These are phyloP conservation scores for Neoboletus magnificus DNA, from an alignment of 768 basidiomycete species.

Conservation along the genomic window DNA sequence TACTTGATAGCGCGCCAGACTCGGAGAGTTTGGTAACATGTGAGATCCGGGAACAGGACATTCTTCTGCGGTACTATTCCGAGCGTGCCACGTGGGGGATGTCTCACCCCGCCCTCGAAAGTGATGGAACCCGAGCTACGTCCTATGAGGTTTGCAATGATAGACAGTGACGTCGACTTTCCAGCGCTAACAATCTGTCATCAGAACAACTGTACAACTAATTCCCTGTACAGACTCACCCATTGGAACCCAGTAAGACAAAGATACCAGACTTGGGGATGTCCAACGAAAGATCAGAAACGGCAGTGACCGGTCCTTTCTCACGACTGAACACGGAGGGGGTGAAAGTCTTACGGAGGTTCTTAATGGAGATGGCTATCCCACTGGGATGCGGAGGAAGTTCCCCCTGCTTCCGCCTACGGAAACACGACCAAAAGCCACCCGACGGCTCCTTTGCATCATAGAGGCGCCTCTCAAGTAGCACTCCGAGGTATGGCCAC, in stretches of 20 bases:
- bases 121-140: conserved; percentile 56
- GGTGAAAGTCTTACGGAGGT: conserved; percentile 57
- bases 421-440: conserved; percentile 25
- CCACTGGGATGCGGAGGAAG: conserved; percentile 35
- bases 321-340: conserved; percentile 46
- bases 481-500: conserved; percentile 64
- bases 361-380: conserved; percentile 58
- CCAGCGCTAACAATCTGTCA: conserved; percentile 51
- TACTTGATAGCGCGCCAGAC: conserved; percentile 75
- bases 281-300: conserved; percentile 62
- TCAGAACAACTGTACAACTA: not conserved
- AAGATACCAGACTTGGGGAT: conserved; percentile 75
- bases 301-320: conserved; percentile 54
- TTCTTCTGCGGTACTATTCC: conserved; percentile 85
- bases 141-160: conserved; percentile 61
- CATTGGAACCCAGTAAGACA: conserved; percentile 72
- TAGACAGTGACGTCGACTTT: conserved; percentile 69
- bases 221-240: conserved; percentile 33
- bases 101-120: conserved; percentile 49
- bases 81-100: conserved; percentile 60
- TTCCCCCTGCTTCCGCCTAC: conserved; percentile 6
- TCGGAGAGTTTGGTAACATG: conserved; percentile 67
- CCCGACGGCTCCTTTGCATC: conserved; percentile 45
- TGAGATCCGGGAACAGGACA: conserved; percentile 73
- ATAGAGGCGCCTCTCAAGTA: conserved; percentile 59